A percentile compares a stretch with the other conserved stretches of the same genome.
These are phyloP conservation scores for Fraxinus sp. DNA, from an alignment of 305 asterid genomes.

Conservation along the genomic window DNA sequence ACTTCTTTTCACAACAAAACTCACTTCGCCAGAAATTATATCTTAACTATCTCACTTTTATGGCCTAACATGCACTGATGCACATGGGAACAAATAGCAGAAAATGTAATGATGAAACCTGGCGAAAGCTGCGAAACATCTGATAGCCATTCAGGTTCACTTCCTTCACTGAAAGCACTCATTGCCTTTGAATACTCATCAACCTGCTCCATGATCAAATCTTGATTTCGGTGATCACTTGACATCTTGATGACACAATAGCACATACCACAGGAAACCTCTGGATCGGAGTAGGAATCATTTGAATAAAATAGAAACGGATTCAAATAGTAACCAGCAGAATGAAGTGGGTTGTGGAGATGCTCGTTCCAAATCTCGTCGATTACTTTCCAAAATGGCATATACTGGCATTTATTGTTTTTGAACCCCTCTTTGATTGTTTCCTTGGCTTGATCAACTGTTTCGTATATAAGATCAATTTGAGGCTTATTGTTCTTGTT, in stretches of 20 bases:
- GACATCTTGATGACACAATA: slow-evolving; percentile 35
- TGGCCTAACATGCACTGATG: background rate
- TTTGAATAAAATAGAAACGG: slow-evolving; percentile 44
- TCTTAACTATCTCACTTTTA: background rate
- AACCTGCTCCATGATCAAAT: slow-evolving; percentile 38
- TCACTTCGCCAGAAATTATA: background rate
- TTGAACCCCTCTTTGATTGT: slow-evolving; percentile 42
- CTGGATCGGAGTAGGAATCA: slow-evolving; percentile 39
- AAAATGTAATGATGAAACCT: slow-evolving; percentile 34
- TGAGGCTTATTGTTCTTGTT: slow-evolving; percentile 29
- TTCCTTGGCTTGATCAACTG: slow-evolving; percentile 65
- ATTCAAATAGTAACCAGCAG: slow-evolving; percentile 60
- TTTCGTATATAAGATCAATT: slow-evolving; percentile 53
- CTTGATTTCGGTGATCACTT: slow-evolving; percentile 24
- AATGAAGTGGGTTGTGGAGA: slow-evolving; percentile 65
- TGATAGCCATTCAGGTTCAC: slow-evolving; percentile 14
- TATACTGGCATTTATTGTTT: slow-evolving; percentile 28
- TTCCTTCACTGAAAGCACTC: slow-evolving; percentile 41
- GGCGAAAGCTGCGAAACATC: slow-evolving; percentile 32
- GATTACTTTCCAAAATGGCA: slow-evolving; percentile 49
- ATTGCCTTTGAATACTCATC: slow-evolving; percentile 33
- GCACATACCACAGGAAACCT: slow-evolving; percentile 48
- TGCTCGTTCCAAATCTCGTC: slow-evolving; percentile 56
- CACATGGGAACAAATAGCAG: background rate
- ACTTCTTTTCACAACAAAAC: background rate